A percentile compares a stretch with the other conserved stretches of the same genome.
Conservation (phyloP, 257 asterid species). For the Schizonepeta tenuifolia region DNA sequence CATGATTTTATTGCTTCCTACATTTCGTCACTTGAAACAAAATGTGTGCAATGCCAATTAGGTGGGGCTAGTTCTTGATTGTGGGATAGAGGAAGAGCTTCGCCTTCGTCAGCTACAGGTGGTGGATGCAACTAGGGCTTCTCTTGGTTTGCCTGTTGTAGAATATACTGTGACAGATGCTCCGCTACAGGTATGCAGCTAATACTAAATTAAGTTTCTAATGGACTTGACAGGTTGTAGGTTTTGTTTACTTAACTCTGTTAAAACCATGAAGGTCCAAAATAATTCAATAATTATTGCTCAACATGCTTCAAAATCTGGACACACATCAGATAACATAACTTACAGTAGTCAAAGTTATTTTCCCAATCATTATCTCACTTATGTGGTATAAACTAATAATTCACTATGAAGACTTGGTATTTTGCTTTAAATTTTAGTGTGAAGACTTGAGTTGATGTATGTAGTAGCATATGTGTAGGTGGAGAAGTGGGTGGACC, state of each 20-base stretch:
- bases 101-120: constrained; percentile 86
- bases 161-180: constrained; percentile 79
- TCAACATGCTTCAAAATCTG: neutral
- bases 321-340: neutral
- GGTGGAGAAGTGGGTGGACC: constrained; percentile 91
- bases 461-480: constrained; percentile 25
- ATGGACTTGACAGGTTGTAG: no score
- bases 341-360: neutral
- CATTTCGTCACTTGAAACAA: constrained; percentile 18
- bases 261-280: no score
- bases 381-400: constrained; percentile 4
- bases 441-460: neutral
- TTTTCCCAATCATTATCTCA: neutral
- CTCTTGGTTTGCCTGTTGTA: constrained; percentile 84
- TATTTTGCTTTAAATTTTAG: neutral
- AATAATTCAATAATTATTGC: no score
- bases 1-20: constrained; percentile 18
- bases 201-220: neutral
- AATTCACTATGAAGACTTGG: neutral
- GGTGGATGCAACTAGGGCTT: constrained; percentile 92
- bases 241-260: no score
- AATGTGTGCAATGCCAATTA: constrained; percentile 37
- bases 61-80: constrained; percentile 92
- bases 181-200: constrained; percentile 65
- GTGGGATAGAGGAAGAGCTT: constrained; percentile 88